Conservation (phyloP, 1,284 basidiomycete genomes). For the Cryptococcus neoformans region DNA sequence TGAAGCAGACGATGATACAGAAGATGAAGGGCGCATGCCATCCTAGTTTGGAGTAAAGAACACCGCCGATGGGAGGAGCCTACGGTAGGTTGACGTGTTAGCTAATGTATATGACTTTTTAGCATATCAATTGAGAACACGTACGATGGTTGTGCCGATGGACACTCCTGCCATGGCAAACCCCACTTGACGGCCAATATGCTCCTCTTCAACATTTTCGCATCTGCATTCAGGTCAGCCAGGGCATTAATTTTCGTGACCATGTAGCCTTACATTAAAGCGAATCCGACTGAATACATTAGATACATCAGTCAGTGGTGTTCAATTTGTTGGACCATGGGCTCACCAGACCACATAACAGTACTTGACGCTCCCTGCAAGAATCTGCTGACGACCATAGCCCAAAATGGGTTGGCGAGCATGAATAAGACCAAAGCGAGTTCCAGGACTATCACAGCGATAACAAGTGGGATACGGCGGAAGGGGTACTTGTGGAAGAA, state of each 20-base stretch:
- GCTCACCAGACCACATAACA: slow-evolving; percentile 73
- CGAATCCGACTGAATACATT: slow-evolving; percentile 11
- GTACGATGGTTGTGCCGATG: slow-evolving; percentile 52
- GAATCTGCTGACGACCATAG: slow-evolving; percentile 68
- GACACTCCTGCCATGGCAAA: slow-evolving; percentile 67
- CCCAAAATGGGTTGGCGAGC: slow-evolving; percentile 65
- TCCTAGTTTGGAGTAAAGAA: slow-evolving; percentile 63
- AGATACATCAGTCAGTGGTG: too few relatives aligned
- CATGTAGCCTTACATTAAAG: slow-evolving; percentile 17
- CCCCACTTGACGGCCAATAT: slow-evolving; percentile 66
- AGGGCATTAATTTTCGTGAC: not conserved
- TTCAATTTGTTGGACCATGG: slow-evolving; percentile 18
- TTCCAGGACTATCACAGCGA: slow-evolving; percentile 45
- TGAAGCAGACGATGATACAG: slow-evolving; percentile 57
- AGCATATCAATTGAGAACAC: slow-evolving; percentile 50
- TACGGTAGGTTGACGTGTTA: not conserved
- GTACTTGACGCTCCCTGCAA: slow-evolving; percentile 70
- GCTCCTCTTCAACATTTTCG: slow-evolving; percentile 61
- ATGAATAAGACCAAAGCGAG: slow-evolving; percentile 65
- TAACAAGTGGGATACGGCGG: slow-evolving; percentile 59
- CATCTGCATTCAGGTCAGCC: slow-evolving; percentile 52
- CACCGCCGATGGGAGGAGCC: slow-evolving; percentile 64
- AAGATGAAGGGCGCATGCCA: slow-evolving; percentile 73
- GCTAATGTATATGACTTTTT: not conserved
- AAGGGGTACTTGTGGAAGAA: slow-evolving; percentile 59